Conservation (phyloP, 805 yeast genomes). For the Candida insectalens region DNA sequence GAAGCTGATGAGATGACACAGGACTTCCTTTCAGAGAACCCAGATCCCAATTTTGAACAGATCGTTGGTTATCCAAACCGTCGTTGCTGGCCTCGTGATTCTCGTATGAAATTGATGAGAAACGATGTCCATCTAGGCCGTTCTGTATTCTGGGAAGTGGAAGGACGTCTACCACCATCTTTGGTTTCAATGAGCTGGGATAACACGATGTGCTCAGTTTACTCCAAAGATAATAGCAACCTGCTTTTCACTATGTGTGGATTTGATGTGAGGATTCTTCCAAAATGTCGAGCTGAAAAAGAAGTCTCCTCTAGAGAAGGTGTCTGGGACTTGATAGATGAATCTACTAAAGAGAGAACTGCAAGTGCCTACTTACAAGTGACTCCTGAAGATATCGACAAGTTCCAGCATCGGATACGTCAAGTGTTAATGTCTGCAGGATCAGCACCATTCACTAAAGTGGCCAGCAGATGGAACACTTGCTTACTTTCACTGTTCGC, state of each 20-base stretch:
- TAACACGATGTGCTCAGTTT: constrained; percentile 75
- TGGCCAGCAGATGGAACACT: constrained; percentile 94
- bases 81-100: constrained; percentile 91
- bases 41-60: constrained; percentile 87
- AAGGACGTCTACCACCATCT: constrained; percentile 69
- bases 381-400: constrained; percentile 66
- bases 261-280: constrained; percentile 83
- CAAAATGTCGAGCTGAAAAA: constrained; percentile 40
- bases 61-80: constrained; percentile 80
- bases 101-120: constrained; percentile 82
- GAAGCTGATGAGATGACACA: constrained; percentile 71
- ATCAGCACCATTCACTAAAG: constrained; percentile 87
- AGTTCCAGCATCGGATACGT: constrained; percentile 74
- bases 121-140: constrained; percentile 88
- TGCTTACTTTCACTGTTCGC: constrained; percentile 79
- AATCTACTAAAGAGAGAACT: constrained; percentile 68
- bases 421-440: constrained; percentile 94
- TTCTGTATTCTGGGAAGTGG: constrained; percentile 87
- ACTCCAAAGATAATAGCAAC: constrained; percentile 85
- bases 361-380: constrained; percentile 85
- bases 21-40: constrained; percentile 72
- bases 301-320: constrained; percentile 59
- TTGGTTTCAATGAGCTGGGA: constrained; percentile 71
- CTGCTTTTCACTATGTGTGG: constrained; percentile 88
- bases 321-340: constrained; percentile 80